phyloP scores from a whole-genome alignment of 2,329 filamentous ascomycete genomes.

The Metarhizium humberi region DNA sequence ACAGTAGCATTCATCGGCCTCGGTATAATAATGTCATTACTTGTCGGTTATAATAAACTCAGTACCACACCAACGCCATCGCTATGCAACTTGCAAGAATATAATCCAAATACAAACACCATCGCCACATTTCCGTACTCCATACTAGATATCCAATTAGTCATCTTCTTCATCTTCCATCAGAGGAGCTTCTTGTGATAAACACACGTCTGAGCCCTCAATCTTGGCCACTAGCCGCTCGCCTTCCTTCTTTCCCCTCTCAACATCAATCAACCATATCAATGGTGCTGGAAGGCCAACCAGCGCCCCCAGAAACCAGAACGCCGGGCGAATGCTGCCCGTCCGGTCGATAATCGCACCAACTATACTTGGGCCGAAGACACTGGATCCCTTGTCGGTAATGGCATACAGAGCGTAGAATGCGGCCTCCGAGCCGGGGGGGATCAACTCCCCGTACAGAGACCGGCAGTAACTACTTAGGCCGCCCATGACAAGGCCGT shows the following conservation, averaged over 20 bases:
- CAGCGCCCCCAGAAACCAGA: conserved; percentile 83
- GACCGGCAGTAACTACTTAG: conserved; percentile 86
- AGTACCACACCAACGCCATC: conserved; percentile 1
- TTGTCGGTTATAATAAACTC: neutral
- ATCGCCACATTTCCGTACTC: no score
- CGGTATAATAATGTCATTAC: neutral
- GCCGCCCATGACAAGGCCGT: conserved; percentile 90
- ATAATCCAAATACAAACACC: neutral
- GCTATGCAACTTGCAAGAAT: conserved; percentile 1
- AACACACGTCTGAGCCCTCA: conserved; percentile 36
- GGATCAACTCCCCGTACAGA: conserved; percentile 87
- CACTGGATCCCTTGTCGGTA: conserved; percentile 89
- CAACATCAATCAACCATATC: conserved; percentile 77
- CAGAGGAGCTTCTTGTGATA: conserved; percentile 6
- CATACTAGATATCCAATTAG: neutral
- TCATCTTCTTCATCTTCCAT: conserved; percentile 15
- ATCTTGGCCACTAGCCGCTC: conserved; percentile 52
- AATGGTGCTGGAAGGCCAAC: conserved; percentile 77
- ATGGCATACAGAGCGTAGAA: conserved; percentile 97
- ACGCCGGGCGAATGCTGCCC: conserved; percentile 75
- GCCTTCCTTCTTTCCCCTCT: conserved; percentile 64
- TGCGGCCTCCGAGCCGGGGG: conserved; percentile 85
- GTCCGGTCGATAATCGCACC: conserved; percentile 82
- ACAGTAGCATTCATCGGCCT: neutral
- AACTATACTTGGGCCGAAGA: conserved; percentile 92